Base-by-base conservation (phyloP, 1,284 basidiomycete species). In the Retiboletus flavoniger region DNA sequence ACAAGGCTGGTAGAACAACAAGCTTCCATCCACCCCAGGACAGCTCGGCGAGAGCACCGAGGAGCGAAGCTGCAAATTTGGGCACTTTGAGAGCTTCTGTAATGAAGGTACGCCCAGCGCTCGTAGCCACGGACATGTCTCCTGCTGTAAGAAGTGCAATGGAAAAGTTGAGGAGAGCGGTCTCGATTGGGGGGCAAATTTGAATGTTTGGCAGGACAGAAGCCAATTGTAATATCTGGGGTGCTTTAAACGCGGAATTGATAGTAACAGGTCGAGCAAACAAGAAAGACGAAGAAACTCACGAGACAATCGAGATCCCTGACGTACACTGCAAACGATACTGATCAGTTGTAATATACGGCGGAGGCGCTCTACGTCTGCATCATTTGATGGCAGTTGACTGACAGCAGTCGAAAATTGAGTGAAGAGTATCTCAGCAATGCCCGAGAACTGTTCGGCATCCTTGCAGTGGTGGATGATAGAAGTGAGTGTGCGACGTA, bases 381-480 rank as follows among this genome's bases (percentile, higher is more conserved):
- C 55, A 13, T 66, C 55, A 38, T 51, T 52, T 28, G 44, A 49
- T 31, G 39, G 58, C 35, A 52, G 53, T 40, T 52, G 54, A 28
- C 46, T 57, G 54, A 58, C 56, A n/a, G 35, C 11, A 47, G 51
- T 47, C 16, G 55, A 55, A 52, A 78, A 74, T 42, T 67, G 65
- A 41, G 70, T 62, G 1, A 81, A 62, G 3, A 89, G 58, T 11
- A 79, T 62, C 26, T 92, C 84, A 1, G 82, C 77, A 4, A 93
- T 61, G 0, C 79, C 69, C 7, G 78, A 68, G 62, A 91, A 89
- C 50, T 85, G 80, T 19, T 87, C 83, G 0, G 85, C 69, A 19
- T 76, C 76, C 55, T 87, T 85, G 61, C 86, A 87, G 65, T 95
- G 91, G 67, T 95, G 93, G 5, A 89, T 82, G 16, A 93, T 72